Base-by-base conservation (phyloP, 108 stramenopile species). In the Skeletonema potamos region DNA sequence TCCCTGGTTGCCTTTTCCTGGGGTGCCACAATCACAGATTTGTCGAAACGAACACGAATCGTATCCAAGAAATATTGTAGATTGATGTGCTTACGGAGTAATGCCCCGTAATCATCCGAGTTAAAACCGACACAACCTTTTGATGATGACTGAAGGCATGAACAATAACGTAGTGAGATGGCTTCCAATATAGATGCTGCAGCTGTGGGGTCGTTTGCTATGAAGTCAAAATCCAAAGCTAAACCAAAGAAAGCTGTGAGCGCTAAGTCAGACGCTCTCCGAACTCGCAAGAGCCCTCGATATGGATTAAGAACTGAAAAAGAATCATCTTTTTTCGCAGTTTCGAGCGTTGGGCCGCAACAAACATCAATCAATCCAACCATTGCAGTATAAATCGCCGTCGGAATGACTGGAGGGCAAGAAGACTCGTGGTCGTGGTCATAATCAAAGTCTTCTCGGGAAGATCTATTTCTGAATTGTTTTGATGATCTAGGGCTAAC, bases 51-150 rank as follows among this genome's bases (percentile, higher is more conserved):
- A 57, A 84, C 62, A 12, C 84, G 69, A 13, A 95, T 66, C 22
- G 60, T 74, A 73, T 95, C 94, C 77, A 95, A 81, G 67, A 93
- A 86, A 54, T 79, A 88, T 65, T 95, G 94, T 6, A 93, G 82
- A 56, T 89, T 87, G 8, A 93, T 77, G 64, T 95, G 91, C 72
- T 85, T 88, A 27, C 94, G 73, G 37, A 95, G 26, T 15, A 95
- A 55, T 9, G 44, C 58, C 5, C 84, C 84, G 39, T 84, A 84
- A 18, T 66, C 65, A 24, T 64, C 64, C 20, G 46, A 65, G 17
- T 61, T 59, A 4, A 69, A 66, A 15, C 24, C 34, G 36, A 64
- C 34, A 60, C 41, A 18, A 13, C 33, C 30, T 26, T 51, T 55
- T 15, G 46, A 34, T 24, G 44, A 44, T 4, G 28, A n/a, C 13